Base-by-base conservation (phyloP, 2,329 filamentous ascomycete species). In the Aureobasidium sp. region DNA sequence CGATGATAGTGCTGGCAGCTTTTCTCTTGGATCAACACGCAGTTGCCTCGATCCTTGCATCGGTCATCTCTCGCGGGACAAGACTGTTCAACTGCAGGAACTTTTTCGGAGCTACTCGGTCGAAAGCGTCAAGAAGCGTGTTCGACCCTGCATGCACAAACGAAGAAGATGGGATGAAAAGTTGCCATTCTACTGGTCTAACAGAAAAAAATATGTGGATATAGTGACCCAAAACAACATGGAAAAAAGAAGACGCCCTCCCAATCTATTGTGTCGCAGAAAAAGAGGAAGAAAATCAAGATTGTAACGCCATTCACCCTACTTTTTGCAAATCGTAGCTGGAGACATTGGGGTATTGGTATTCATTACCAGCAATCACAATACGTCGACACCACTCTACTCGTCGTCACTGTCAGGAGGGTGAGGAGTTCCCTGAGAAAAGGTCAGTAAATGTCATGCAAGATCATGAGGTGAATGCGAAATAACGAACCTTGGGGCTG, bases 321-420 rank as follows among this genome's bases (percentile, higher is more conserved):
- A 41, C 34, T 51, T 60, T 44, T 59, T 59, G 55, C 53, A 47
- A 17, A 8, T 59, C 31, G 42, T 48, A 59, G 31, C 55, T 59
- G 55, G 17, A 55, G 36, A 48, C 20, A 37, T 39, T 22, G n/a
- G 56, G 44, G 42, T 51, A 58, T 53, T 20, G 39, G 36, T 34
- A 27, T 15, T 55, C 51, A 55, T 58, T 48, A 42, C 55, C 55
- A 58, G 42, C 42, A 47, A 41, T 51, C 44, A 39, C 57, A 60
- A 60, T 7, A 51, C 27, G 25, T 27, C 22, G 31, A 25, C 56
- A 37, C 20, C 17, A n/a, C 72, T 73, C 31, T 70, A 85, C 73
- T 93, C 90, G 66, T 91, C 89, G 69, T 93, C 89, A 20, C 88
- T 91, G 73, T 93, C 89, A 9, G 76, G 76, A 7, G 88, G 89